A percentile compares a stretch with the other conserved stretches of the same genome.
These are phyloP conservation scores for Lichtheimia hyalospora DNA, from an alignment of 371 early-diverging fungal species.

Conservation along the genomic window DNA sequence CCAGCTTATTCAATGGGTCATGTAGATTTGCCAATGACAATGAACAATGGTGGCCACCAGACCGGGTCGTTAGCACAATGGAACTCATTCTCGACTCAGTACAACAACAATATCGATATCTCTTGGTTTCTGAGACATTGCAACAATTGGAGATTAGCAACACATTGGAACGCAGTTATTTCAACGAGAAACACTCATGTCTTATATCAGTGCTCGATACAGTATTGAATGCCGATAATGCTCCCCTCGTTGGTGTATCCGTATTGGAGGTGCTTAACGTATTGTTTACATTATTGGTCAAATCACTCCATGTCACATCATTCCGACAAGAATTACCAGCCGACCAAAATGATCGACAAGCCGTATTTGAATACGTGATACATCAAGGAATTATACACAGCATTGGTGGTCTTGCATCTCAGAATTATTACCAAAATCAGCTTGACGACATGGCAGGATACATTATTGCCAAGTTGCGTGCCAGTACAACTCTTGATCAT, in stretches of 20 bases:
- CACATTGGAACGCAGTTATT: constrained; percentile 22
- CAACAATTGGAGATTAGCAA: constrained; percentile 51
- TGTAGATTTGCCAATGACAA: constrained; percentile 49
- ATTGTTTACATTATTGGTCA: constrained; percentile 60
- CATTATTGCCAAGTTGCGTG: constrained; percentile 64
- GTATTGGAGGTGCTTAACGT: constrained; percentile 82
- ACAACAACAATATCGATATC: constrained; percentile 68
- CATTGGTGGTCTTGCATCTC: constrained; percentile 74
- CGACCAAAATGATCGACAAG: constrained; percentile 7
- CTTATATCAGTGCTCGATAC: constrained; percentile 58
- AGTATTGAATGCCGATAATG: constrained; percentile 47
- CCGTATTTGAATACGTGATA: constrained; percentile 39
- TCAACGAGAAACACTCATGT: constrained; percentile 52
- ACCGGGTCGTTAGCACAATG: constrained; percentile 42
- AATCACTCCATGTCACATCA: constrained; percentile 26
- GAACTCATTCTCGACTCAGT: constrained; percentile 33
- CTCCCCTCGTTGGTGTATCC: constrained; percentile 74
- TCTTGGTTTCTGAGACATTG: constrained; percentile 62
- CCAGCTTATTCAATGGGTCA: not conserved
- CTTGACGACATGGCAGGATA: constrained; percentile 77
- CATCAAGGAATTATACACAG: constrained; percentile 55
- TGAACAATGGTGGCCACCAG: constrained; percentile 53
- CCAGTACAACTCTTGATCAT: constrained; percentile 30
- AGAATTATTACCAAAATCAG: constrained; percentile 84
- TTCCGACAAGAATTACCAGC: constrained; percentile 5